Evolutionary conservation across 148 eudicot species (phyloP).

Genomic region (Rhododendron molle): DNA sequence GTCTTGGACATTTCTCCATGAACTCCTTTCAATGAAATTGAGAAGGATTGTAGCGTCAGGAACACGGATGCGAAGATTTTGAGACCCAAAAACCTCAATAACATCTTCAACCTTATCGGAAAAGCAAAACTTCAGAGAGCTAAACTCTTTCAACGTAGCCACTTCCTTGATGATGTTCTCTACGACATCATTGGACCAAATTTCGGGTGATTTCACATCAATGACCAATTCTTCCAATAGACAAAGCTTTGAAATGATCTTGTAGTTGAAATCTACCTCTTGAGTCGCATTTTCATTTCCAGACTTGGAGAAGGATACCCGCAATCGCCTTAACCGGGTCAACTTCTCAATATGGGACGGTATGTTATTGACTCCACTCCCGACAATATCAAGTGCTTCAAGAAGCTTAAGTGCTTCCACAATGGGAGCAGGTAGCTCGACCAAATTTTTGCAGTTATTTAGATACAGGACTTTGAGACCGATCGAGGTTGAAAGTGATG

Average conservation of each 20-base stretch:
- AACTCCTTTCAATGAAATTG: too few species aligned
- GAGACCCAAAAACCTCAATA: too few species aligned
- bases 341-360: not conserved
- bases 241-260: slow-evolving; percentile 7
- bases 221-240: slow-evolving; percentile 13
- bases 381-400: slow-evolving; percentile 20
- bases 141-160: too few species aligned
- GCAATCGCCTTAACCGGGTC: slow-evolving; percentile 2
- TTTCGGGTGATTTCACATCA: slow-evolving; percentile 8
- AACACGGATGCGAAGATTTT: too few species aligned
- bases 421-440: too few species aligned
- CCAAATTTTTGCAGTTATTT: too few species aligned
- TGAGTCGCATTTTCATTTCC: not conserved
- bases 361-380: slow-evolving; percentile 10
- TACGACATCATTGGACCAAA: not conserved
- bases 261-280: not conserved
- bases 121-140: too few species aligned
- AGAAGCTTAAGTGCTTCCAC: not conserved
- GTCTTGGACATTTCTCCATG: too few species aligned
- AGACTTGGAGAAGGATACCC: not conserved
- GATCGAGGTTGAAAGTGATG: not conserved
- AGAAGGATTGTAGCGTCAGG: too few species aligned
- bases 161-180: too few species aligned
- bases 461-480: too few species aligned
- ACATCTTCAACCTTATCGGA: too few species aligned